Conservation (phyloP, 805 yeast genomes). For the Wickerhamiella azyma region DNA sequence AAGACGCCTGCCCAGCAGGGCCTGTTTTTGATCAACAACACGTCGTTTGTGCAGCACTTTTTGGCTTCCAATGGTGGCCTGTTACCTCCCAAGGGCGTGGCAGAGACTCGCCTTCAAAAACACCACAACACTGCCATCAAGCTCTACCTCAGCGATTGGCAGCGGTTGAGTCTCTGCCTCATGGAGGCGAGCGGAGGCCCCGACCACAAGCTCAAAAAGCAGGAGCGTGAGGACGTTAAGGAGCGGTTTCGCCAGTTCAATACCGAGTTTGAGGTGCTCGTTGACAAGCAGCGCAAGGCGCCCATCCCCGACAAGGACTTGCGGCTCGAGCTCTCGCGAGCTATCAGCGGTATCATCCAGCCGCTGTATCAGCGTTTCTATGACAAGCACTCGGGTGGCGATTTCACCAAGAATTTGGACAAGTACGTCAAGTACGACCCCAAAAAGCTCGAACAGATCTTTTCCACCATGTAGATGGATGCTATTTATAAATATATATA, state of each 20-base stretch:
- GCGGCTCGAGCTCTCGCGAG: slow-evolving; percentile 50
- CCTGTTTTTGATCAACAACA: slow-evolving; percentile 31
- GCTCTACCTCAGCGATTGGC: slow-evolving; percentile 61
- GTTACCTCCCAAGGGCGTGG: slow-evolving; percentile 1
- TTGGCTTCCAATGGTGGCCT: slow-evolving; percentile 28
- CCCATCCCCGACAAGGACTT: slow-evolving; percentile 54
- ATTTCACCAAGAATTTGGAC: slow-evolving; percentile 52
- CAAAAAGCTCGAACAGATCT: slow-evolving; percentile 28
- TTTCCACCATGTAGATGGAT: slow-evolving; percentile 20
- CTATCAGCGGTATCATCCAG: slow-evolving; percentile 49
- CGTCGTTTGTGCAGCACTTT: slow-evolving; percentile 16
- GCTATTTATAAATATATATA: neutral
- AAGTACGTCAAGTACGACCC: slow-evolving; percentile 54
- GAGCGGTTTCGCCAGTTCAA: slow-evolving; percentile 77
- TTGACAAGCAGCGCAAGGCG: slow-evolving; percentile 49
- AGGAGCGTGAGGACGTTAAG: slow-evolving; percentile 69
- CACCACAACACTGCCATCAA: slow-evolving; percentile 38
- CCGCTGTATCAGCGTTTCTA: slow-evolving; percentile 80
- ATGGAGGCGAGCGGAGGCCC: slow-evolving; percentile 64
- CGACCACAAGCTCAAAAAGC: slow-evolving; percentile 31
- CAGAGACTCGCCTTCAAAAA: slow-evolving; percentile 37
- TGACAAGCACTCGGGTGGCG: slow-evolving; percentile 58
- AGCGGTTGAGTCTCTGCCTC: slow-evolving; percentile 55
- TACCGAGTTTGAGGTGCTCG: slow-evolving; percentile 65
- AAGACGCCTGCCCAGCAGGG: slow-evolving; percentile 17